phyloP scores from a whole-genome alignment of 129 eudicot species.

The Mikania micrantha region DNA sequence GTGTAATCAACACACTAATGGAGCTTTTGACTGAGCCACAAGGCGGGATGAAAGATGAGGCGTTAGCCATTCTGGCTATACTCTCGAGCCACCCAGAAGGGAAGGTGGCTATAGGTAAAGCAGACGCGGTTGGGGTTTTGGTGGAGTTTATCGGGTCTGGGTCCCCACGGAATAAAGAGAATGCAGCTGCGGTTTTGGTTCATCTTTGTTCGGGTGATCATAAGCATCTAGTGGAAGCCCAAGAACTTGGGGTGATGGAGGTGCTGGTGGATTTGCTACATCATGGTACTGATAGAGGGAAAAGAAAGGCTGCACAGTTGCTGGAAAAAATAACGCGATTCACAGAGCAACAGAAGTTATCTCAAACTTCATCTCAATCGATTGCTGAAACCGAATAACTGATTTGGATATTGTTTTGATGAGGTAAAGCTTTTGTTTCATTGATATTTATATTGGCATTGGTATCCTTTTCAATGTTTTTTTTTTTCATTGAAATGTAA shows the following conservation, averaged over 20 bases:
- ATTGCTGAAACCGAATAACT: conserved; percentile 2
- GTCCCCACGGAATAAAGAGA: conserved; percentile 84
- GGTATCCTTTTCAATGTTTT: conserved; percentile 12
- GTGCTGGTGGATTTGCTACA: conserved; percentile 47
- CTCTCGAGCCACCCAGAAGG: conserved; percentile 86
- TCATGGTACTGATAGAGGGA: conserved; percentile 84
- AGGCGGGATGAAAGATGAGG: conserved; percentile 83
- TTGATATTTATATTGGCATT: conserved; percentile 17
- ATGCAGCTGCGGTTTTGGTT: conserved; percentile 85
- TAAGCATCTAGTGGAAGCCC: conserved; percentile 54
- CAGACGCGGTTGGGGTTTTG: conserved; percentile 76
- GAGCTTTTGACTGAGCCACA: conserved; percentile 66
- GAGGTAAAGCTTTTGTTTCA: conserved; percentile 3
- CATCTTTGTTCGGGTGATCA: conserved; percentile 71
- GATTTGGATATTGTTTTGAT: neutral
- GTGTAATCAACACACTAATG: conserved; percentile 63
- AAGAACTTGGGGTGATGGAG: conserved; percentile 55
- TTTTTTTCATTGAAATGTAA: conserved; percentile 19
- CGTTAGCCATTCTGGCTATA: conserved; percentile 78
- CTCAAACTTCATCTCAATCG: conserved; percentile 31
- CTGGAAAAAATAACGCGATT: conserved; percentile 67
- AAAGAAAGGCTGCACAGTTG: conserved; percentile 70
- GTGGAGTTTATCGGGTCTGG: conserved; percentile 64
- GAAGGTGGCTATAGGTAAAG: conserved; percentile 59
- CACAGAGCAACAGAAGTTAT: conserved; percentile 55